These are phyloP conservation scores for Apocynum venetum DNA, from an alignment of 257 asterid genomes.

Conservation along the genomic window DNA sequence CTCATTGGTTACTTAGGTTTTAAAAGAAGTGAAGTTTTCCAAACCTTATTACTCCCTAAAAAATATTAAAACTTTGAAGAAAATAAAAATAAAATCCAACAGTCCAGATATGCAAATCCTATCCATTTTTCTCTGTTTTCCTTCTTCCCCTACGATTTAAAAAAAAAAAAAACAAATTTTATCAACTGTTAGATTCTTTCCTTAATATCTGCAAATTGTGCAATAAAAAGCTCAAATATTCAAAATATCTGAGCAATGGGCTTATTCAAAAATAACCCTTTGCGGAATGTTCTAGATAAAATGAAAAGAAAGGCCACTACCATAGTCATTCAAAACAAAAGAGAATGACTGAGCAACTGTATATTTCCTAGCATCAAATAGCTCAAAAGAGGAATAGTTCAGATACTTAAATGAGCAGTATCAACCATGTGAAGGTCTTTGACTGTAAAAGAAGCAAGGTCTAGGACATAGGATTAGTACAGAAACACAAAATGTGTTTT, in stretches of 20 bases:
- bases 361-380: background rate
- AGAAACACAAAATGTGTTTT: background rate
- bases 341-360: background rate
- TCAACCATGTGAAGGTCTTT: background rate
- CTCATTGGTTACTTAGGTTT: background rate
- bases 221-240: background rate
- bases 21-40: background rate
- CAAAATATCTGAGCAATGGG: background rate
- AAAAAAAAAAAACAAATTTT: background rate
- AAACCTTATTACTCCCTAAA: background rate
- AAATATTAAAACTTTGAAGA: too few species aligned
- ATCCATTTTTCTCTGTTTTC: background rate
- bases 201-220: background rate
- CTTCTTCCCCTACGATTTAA: background rate
- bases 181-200: background rate
- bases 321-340: background rate
- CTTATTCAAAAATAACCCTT: background rate
- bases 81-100: background rate
- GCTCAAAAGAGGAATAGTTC: background rate
- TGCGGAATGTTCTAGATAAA: background rate
- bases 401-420: background rate
- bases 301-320: background rate
- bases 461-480: background rate
- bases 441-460: background rate
- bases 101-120: conserved; percentile 1